Conservation (phyloP, 2,329 filamentous ascomycete species). For the Colletotrichum theobromicola region DNA sequence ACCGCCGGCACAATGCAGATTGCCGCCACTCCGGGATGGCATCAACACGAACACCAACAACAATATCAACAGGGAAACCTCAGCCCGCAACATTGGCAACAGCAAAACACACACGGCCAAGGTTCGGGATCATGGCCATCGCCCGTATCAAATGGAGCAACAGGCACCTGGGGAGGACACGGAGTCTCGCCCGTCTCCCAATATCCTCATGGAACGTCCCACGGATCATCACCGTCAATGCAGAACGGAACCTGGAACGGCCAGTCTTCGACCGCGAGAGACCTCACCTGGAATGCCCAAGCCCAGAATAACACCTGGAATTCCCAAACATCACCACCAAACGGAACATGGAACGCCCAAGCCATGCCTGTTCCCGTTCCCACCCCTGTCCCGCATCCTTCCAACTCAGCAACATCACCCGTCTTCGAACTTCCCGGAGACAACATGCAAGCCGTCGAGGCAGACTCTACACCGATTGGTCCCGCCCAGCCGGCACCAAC, state of each 20-base stretch:
- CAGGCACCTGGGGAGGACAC: not conserved
- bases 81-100: conserved; percentile 11
- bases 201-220: not conserved
- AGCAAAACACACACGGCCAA: conserved; percentile 2
- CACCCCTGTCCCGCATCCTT: not conserved
- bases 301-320: not conserved
- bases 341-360: conserved; percentile 2
- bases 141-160: not conserved
- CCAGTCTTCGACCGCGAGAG: not conserved
- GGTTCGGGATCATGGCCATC: conserved; percentile 7
- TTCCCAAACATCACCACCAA: not conserved
- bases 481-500: not conserved
- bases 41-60: conserved; percentile 6
- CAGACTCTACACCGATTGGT: conserved; percentile 15
- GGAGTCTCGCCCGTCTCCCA: conserved; percentile 8
- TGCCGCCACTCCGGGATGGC: not conserved
- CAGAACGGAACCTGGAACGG: not conserved
- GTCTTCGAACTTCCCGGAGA: conserved; percentile 19
- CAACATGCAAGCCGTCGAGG: conserved; percentile 9
- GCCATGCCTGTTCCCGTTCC: not conserved
- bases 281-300: not conserved
- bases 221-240: not conserved
- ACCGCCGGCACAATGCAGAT: not conserved
- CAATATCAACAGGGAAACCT: not conserved
- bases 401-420: not conserved